Evolutionary conservation across 257 asterid species (phyloP).

Genomic region (Solanum arcanum): DNA sequence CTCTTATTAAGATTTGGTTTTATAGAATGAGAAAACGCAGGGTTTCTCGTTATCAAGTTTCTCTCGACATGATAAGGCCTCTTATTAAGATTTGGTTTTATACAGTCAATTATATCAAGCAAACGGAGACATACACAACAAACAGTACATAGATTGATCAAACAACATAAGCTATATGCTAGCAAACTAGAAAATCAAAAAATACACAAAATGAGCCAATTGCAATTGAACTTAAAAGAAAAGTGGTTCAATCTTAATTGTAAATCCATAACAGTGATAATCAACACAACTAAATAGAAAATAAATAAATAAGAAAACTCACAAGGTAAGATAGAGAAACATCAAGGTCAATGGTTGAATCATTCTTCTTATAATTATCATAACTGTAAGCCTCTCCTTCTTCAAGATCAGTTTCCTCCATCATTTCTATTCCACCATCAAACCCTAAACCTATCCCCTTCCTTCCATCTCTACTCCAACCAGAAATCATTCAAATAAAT

Average conservation of each 20-base stretch:
- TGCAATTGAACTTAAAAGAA: neutral
- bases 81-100: neutral
- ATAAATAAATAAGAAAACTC: constrained; percentile 13
- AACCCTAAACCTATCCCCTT: constrained; percentile 61
- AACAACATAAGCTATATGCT: neutral
- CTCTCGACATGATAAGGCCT: neutral
- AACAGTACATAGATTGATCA: neutral
- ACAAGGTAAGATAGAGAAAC: constrained; percentile 89
- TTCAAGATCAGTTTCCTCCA: constrained; percentile 83
- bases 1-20: too few species aligned
- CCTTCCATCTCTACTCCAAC: constrained; percentile 69
- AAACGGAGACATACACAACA: neutral
- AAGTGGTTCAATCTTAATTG: neutral
- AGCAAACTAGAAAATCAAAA: neutral
- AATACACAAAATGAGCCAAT: neutral
- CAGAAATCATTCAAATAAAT: constrained; percentile 54
- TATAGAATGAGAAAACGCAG: too few species aligned
- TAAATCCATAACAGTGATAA: neutral
- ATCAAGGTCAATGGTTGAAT: constrained; percentile 88
- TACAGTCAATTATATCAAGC: neutral
- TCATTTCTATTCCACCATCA: constrained; percentile 10
- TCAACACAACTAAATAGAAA: neutral
- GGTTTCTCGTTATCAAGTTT: neutral
- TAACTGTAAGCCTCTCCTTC: constrained; percentile 86
- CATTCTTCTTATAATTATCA: constrained; percentile 9